A percentile compares a stretch with the other conserved stretches of the same genome.
These are phyloP conservation scores for Aspergillus sclerotiicarbonarius DNA, from an alignment of 495 filamentous ascomycete species.

Conservation along the genomic window DNA sequence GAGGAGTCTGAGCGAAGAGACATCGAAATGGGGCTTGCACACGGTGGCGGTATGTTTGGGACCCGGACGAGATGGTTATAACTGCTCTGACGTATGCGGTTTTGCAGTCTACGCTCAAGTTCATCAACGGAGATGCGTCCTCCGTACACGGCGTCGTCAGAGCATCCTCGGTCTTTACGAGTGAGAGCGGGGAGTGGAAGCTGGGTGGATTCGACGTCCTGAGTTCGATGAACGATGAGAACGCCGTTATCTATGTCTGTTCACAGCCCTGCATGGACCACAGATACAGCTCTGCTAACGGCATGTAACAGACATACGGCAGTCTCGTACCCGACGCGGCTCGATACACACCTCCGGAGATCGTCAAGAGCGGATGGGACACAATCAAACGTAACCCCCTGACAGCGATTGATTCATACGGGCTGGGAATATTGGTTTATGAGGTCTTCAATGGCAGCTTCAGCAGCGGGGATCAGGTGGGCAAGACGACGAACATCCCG, in stretches of 20 bases:
- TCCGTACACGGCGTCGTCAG: constrained; percentile 86
- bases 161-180: constrained; percentile 80
- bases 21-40: constrained; percentile 91
- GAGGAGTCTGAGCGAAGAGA: constrained; percentile 81
- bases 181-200: constrained; percentile 98
- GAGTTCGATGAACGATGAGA: constrained; percentile 93
- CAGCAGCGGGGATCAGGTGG: constrained; percentile 67
- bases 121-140: constrained; percentile 89
- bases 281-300: constrained; percentile 3
- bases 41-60: constrained; percentile 65
- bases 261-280: background rate
- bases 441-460: constrained; percentile 90
- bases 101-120: constrained; percentile 79
- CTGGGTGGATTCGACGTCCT: constrained; percentile 89
- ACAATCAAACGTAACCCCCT: constrained; percentile 78
- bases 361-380: constrained; percentile 85
- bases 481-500: constrained; percentile 83
- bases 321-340: constrained; percentile 79
- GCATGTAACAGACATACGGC: constrained; percentile 65
- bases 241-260: constrained; percentile 85
- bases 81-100: constrained; percentile 1
- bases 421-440: constrained; percentile 78
- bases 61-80: background rate
- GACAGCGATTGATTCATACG: constrained; percentile 80
- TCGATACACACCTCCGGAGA: constrained; percentile 80